These are phyloP conservation scores for Candida loeiensis DNA, from an alignment of 805 yeast species.

Conservation along the genomic window DNA sequence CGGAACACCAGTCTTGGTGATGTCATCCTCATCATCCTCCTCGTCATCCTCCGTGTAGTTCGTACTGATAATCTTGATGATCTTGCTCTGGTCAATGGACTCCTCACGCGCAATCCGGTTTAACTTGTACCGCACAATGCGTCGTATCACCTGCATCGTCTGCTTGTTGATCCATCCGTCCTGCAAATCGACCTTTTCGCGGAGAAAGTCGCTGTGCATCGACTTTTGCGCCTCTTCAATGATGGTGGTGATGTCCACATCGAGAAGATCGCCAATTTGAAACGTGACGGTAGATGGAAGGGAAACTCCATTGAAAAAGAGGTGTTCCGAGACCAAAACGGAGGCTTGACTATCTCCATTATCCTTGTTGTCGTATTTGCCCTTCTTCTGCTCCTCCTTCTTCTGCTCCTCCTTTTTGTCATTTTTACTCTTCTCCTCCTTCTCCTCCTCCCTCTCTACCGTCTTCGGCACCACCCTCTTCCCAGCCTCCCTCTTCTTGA, in stretches of 20 bases:
- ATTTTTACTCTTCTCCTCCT: no score
- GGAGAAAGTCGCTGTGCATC: conserved; percentile 32
- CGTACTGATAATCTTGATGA: conserved; percentile 42
- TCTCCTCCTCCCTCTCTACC: conserved; percentile 4
- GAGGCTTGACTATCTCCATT: no score
- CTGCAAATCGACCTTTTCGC: conserved; percentile 41
- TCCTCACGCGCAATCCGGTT: conserved; percentile 54
- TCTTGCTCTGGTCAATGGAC: conserved; percentile 39
- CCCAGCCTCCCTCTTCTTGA: neutral
- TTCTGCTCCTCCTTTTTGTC: no score
- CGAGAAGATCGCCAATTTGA: conserved; percentile 76
- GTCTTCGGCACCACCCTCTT: conserved; percentile 28
- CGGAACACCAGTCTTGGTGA: conserved; percentile 23
- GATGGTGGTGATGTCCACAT: conserved; percentile 52
- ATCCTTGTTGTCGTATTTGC: no score
- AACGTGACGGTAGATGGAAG: conserved; percentile 68
- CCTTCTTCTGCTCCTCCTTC: no score
- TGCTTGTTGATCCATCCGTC: conserved; percentile 80
- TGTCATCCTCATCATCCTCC: conserved; percentile 16
- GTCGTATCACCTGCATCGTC: conserved; percentile 60
- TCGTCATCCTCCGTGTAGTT: conserved; percentile 27
- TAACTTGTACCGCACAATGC: conserved; percentile 69
- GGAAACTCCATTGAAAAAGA: conserved; percentile 68
- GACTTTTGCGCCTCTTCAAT: conserved; percentile 33
- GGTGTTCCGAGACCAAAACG: conserved; percentile 23